Evolutionary conservation across 352 stramenopile species (phyloP), one percentile per base, ranked within the genome.

Genomic region (Globisporangium uncinulatum): DNA sequence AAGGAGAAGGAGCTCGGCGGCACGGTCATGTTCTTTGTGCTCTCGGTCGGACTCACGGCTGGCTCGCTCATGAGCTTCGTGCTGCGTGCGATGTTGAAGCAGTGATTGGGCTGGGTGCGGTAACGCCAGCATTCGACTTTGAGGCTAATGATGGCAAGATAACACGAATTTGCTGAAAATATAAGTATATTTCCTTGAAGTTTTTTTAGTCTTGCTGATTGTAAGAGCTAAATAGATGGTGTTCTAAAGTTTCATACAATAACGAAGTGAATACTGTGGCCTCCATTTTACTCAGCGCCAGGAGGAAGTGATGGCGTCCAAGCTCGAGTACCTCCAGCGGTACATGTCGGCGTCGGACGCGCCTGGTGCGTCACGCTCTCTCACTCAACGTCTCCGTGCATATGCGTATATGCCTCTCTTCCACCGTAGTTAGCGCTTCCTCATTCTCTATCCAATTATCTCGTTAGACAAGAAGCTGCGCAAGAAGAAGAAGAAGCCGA

Each of bases 1-100:
- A 66, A 66, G 36, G 84, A 87, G 47, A 92, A 92, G 51, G 79
- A 90, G 52, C 47, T 90, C 19, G 76, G 79, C 41, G 79, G 84
- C 41, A 88, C 76, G 31, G 65, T 91, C 65, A 90, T 94, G 78
- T 91, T 92, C 65, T 90, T 92, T 50, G 71, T 88, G 50, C 65
- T 94, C 17, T 89, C 79, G 4, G 60, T 89, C 8, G 84, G 84
- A 13, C 72, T 92, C 54, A 89, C 73, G 3, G 70, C 66, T 8
- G 84, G 84, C 43, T 86, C 81, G 44, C 68, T 94, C 61, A 80
- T 89, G 61, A 89, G 79, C 20, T 94, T 94, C 51, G 71, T 86
- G 36, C 61, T 91, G 9, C 67, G 76, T 29, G 79, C 83, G 34
- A 87, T 92, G 77, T 68, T 92, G 63, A 88, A 87, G 63, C 74